Base-by-base conservation (phyloP, 108 stramenopile genomes). In the Discostella pseudostelligera region DNA sequence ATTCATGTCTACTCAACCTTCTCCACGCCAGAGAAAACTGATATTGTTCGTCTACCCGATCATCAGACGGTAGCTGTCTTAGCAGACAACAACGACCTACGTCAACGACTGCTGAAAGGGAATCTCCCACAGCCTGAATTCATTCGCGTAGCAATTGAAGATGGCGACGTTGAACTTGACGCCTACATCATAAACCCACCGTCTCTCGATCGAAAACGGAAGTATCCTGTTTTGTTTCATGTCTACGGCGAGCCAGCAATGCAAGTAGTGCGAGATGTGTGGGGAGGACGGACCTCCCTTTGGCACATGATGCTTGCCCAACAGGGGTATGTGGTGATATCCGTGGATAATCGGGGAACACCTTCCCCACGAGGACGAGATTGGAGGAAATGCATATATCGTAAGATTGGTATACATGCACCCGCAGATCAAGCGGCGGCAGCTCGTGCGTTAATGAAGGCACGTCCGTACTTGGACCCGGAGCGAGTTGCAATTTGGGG, bases 231-330 rank as follows among this genome's bases (percentile, higher is more conserved):
- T 8, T 20, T 75, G 12, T 75, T 75, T 48, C 67, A 75, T 32
- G 74, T 75, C 9, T 75, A 75, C 39, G 74, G 74, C 3, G 74
- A 75, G 53, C 74, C 74, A 9, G 74, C 74, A 16, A 75, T 75
- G 74, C 66, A 67, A 58, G 74, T 75, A 13, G 74, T 75, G 9
- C 42, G 74, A 25, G 74, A 75, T 43, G 59, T 75, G 42, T 75
- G 74, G 74, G 74, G 74, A 63, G 74, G 74, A 11, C 66, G 74
- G 11, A 75, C 74, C 8, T 75, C 66, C 21, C 56, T 75, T 3
- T 75, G 74, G 74, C 74, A 75, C 56, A 75, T 75, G 46, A 67
- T 67, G 56, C 74, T 75, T 43, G 74, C 74, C 39, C 66, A 75
- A 24, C 54, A 68, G 46, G 65, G 59, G 14, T 75, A 75, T 40